Conservation (phyloP, 495 filamentous ascomycete species). For the Aspergillus leporis region DNA sequence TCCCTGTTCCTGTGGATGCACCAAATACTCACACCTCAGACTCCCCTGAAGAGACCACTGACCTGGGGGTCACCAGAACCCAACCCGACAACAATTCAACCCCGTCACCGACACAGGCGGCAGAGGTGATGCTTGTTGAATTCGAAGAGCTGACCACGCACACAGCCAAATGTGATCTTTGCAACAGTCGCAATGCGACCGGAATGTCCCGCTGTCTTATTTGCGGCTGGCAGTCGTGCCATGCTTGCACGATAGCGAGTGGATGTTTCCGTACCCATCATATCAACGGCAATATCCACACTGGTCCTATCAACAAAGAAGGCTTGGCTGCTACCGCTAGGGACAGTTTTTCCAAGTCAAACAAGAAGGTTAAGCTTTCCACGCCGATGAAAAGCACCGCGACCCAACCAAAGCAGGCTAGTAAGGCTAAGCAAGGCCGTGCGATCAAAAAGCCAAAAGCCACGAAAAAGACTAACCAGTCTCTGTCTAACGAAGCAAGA, state of each 20-base stretch:
- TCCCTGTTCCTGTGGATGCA: too few relatives aligned
- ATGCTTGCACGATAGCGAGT: constrained; percentile 29
- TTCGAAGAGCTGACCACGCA: constrained; percentile 40
- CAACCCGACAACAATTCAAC: neutral
- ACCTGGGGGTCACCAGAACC: neutral
- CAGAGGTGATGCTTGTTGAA: neutral
- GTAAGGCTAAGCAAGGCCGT: neutral
- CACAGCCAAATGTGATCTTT: constrained; percentile 55
- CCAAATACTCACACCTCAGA: neutral
- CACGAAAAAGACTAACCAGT: neutral
- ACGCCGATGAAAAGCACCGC: neutral
- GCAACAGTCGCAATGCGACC: constrained; percentile 42
- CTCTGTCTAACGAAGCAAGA: neutral
- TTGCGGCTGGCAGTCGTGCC: constrained; percentile 49
- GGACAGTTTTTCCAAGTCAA: neutral
- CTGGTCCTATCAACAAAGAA: constrained; percentile 1
- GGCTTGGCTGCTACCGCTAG: neutral
- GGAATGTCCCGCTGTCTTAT: constrained; percentile 46
- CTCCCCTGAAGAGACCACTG: neutral
- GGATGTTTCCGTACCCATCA: constrained; percentile 28
- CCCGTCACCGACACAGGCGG: neutral
- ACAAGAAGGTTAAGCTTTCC: neutral
- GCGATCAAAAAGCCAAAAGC: neutral
- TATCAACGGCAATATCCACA: constrained; percentile 13
- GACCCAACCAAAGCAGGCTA: neutral